phyloP scores from a whole-genome alignment of 2,329 filamentous ascomycete genomes.

The Tolypocladium capitatum region DNA sequence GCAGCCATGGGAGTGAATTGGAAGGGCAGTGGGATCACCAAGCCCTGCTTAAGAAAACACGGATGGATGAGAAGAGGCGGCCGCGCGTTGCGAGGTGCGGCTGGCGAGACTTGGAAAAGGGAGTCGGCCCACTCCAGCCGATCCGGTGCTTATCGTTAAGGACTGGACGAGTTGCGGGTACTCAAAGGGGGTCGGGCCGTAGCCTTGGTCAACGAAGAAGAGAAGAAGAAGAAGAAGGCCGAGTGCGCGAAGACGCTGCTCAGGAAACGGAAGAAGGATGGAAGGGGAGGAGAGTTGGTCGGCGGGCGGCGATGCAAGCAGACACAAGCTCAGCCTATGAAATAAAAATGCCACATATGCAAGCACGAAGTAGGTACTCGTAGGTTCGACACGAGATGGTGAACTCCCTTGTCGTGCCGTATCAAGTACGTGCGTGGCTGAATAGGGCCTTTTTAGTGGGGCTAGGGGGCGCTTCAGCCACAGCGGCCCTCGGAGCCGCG shows the following conservation, averaged over 20 bases:
- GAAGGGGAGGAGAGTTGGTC: background rate
- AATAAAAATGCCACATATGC: constrained; percentile 5
- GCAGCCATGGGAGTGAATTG: constrained; percentile 32
- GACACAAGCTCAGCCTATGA: too few relatives aligned
- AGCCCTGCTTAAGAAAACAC: background rate
- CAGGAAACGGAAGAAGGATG: background rate
- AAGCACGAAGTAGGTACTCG: too few relatives aligned
- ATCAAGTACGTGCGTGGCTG: background rate
- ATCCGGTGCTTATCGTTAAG: constrained; percentile 8
- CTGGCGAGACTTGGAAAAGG: constrained; percentile 4
- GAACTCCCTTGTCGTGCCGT: constrained; percentile 1
- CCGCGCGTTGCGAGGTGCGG: background rate
- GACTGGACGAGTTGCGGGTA: constrained; percentile 23
- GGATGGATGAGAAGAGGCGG: constrained; percentile 3
- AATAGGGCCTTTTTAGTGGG: background rate
- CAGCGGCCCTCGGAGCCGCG: background rate
- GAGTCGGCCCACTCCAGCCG: constrained; percentile 4
- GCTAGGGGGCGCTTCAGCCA: background rate
- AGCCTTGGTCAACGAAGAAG: constrained; percentile 2
- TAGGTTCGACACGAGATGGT: constrained; percentile 1
- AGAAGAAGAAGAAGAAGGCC: constrained; percentile 7
- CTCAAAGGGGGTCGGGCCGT: constrained; percentile 12
- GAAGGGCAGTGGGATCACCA: background rate
- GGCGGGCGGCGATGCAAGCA: constrained; percentile 3
- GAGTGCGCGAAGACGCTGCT: constrained; percentile 4